A percentile compares a stretch with the other conserved stretches of the same genome.
Conservation (phyloP, 495 filamentous ascomycete genomes). For the Talaromyces borbonicus region DNA sequence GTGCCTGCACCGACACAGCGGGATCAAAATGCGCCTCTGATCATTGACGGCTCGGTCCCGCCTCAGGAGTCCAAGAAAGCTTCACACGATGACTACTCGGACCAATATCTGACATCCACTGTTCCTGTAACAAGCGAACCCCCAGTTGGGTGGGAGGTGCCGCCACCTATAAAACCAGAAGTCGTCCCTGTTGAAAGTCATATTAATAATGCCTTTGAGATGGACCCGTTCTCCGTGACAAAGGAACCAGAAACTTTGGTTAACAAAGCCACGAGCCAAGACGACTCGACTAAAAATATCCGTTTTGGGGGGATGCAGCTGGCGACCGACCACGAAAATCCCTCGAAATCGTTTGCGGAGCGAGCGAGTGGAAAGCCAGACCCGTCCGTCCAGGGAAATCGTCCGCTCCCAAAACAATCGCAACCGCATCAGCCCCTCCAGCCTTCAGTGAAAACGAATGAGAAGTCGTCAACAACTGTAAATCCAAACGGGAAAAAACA, state of each 20-base stretch:
- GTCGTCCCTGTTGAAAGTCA: conserved; percentile 32
- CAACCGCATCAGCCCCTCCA: conserved; percentile 20
- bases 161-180: conserved; percentile 34
- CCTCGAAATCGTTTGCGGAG: conserved; percentile 16
- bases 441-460: conserved; percentile 19
- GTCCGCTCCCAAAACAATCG: conserved; percentile 17
- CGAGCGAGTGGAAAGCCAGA: conserved; percentile 22
- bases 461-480: conserved; percentile 17
- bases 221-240: conserved; percentile 14
- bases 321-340: conserved; percentile 25
- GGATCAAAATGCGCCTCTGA: conserved; percentile 30
- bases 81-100: conserved; percentile 19
- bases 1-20: conserved; percentile 14
- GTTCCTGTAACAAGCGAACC: conserved; percentile 33
- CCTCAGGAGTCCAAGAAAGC: conserved; percentile 23
- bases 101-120: conserved; percentile 22
- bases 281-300: conserved; percentile 26
- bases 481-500: conserved; percentile 8
- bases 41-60: conserved; percentile 36
- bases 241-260: conserved; percentile 8
- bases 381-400: conserved; percentile 9
- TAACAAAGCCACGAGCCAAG: conserved; percentile 15
- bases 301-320: conserved; percentile 31
- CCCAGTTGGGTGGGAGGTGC: conserved; percentile 30
- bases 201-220: conserved; percentile 30